phyloP scores from a whole-genome alignment of 2,329 filamentous ascomycete species.

The Dactylonectria estremocensis region DNA sequence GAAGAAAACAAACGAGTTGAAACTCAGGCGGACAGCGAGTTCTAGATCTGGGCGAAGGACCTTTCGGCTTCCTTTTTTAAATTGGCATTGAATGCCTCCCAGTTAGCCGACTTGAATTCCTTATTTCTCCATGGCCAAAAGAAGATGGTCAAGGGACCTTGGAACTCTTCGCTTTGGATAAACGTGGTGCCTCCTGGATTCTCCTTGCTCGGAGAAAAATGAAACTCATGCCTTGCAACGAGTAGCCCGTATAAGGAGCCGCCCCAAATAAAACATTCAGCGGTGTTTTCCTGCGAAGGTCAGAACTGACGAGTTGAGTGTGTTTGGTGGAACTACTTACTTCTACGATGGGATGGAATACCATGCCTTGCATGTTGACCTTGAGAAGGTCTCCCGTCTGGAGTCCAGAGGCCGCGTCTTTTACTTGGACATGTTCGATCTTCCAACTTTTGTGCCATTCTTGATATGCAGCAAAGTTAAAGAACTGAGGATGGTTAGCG shows the following conservation, averaged over 20 bases:
- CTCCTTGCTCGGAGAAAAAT: conserved; percentile 32
- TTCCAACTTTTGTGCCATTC: conserved; percentile 39
- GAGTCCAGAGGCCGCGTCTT: conserved; percentile 17
- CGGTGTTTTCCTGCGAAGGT: conserved; percentile 20
- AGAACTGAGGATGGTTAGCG: conserved; percentile 30
- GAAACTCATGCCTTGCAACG: conserved; percentile 28
- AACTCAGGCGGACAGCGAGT: not conserved
- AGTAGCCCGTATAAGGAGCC: conserved; percentile 25
- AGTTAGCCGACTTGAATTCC: conserved; percentile 18
- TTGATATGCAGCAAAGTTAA: conserved; percentile 33
- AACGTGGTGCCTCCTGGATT: conserved; percentile 35
- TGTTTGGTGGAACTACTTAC: conserved; percentile 7
- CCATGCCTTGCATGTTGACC: conserved; percentile 32
- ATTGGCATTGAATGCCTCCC: conserved; percentile 31
- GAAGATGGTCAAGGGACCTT: conserved; percentile 21
- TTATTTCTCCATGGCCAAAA: conserved; percentile 32
- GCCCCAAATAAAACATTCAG: conserved; percentile 31
- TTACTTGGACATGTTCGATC: conserved; percentile 7
- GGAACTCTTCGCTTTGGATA: conserved; percentile 32
- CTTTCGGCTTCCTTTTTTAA: conserved; percentile 35
- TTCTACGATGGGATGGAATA: conserved; percentile 23
- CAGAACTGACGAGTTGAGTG: not conserved
- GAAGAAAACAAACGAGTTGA: not conserved
- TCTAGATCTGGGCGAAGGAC: not conserved
- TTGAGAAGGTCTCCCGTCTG: conserved; percentile 26